phyloP scores from a whole-genome alignment of 2,329 filamentous ascomycete genomes.

The Beauveria medogensis region DNA sequence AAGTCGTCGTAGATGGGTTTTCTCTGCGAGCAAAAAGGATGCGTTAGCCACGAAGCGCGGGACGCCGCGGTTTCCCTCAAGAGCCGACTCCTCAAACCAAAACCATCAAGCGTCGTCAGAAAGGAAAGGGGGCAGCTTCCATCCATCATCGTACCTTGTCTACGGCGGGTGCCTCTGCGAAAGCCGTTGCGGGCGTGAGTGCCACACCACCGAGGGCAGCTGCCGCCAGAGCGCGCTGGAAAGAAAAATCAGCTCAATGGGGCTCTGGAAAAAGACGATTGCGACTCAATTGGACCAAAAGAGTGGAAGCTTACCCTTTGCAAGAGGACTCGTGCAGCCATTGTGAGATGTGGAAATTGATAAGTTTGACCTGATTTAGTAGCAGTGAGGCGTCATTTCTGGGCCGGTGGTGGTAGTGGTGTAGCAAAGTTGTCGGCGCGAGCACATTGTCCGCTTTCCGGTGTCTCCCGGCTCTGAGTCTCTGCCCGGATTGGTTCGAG shows the following conservation, averaged over 20 bases:
- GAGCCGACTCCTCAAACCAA: background rate
- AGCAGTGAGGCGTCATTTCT: constrained; percentile 11
- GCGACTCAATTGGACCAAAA: background rate
- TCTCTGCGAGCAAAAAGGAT: constrained; percentile 20
- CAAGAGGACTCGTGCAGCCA: constrained; percentile 12
- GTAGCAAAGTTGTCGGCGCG: constrained; percentile 9
- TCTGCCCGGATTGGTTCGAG: background rate
- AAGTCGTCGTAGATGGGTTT: constrained; percentile 78
- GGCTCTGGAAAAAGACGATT: background rate
- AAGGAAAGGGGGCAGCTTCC: background rate
- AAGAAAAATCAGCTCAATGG: constrained; percentile 22
- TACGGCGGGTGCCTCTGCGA: constrained; percentile 41
- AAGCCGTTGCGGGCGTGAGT: constrained; percentile 38
- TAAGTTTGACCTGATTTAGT: background rate
- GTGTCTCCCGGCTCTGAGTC: background rate
- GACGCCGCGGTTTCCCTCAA: constrained; percentile 13
- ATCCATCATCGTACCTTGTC: constrained; percentile 5
- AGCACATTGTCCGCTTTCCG: constrained; percentile 11
- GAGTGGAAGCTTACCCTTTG: background rate
- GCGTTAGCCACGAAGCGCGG: background rate
- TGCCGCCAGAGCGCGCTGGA: constrained; percentile 43
- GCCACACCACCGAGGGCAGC: constrained; percentile 40
- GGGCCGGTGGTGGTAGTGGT: background rate
- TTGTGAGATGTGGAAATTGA: background rate
- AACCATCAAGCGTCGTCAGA: constrained; percentile 1